phyloP scores from a whole-genome alignment of 1,139 yeast species.

The Zygoascus sp. region DNA sequence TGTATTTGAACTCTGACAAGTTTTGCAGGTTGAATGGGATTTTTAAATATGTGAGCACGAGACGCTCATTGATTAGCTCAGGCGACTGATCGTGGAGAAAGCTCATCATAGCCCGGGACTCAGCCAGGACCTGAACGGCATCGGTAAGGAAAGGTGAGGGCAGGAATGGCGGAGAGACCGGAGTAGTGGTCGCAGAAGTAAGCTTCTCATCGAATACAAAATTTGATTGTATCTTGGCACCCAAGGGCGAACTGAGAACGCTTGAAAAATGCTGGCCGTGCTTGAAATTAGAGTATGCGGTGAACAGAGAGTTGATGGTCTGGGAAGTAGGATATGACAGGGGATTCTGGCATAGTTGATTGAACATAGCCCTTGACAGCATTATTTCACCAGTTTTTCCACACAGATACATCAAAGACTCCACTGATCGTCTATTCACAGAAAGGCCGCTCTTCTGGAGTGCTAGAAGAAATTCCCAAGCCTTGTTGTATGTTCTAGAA shows the following conservation, averaged over 20 bases:
- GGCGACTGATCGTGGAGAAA: conserved; percentile 46
- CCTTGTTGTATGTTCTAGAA: conserved; percentile 43
- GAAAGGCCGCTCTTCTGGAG: conserved; percentile 48
- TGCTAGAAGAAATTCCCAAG: conserved; percentile 77
- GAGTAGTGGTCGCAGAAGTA: conserved; percentile 5
- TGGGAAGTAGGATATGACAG: conserved; percentile 30
- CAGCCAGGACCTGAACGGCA: conserved; percentile 53
- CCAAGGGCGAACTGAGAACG: conserved; percentile 31
- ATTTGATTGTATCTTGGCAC: conserved; percentile 29
- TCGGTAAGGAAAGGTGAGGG: conserved; percentile 49
- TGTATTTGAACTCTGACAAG: conserved; percentile 46
- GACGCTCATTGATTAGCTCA: conserved; percentile 40
- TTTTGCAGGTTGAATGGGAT: conserved; percentile 49
- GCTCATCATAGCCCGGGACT: conserved; percentile 74
- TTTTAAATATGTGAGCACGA: conserved; percentile 50
- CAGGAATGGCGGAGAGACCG: conserved; percentile 55
- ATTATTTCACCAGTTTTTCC: conserved; percentile 76
- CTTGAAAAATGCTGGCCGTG: conserved; percentile 35
- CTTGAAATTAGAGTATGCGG: conserved; percentile 33
- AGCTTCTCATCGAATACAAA: conserved; percentile 21
- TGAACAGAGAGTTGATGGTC: conserved; percentile 31
- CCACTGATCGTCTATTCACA: conserved; percentile 51
- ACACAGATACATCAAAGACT: conserved; percentile 66
- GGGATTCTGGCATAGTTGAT: conserved; percentile 46
- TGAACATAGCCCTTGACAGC: conserved; percentile 67